Base-by-base conservation (phyloP, 768 basidiomycete genomes). In the Cyclocybe aegerita region DNA sequence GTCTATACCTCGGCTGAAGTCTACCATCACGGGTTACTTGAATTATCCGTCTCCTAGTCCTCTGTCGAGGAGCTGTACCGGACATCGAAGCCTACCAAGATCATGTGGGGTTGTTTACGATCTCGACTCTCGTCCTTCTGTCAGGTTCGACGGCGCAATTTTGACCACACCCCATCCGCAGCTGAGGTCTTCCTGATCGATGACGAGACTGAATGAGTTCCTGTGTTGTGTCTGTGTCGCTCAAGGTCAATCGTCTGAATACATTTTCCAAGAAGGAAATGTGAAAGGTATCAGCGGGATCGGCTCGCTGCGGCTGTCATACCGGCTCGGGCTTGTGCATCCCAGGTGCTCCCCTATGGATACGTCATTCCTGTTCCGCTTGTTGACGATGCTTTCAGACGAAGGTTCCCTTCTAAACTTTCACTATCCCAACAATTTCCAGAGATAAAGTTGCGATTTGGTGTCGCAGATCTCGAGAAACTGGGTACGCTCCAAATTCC, bases 251-350 rank as follows among this genome's bases (percentile, higher is more conserved):
- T 15, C 46, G 33, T 29, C n/a, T 14, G 8, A 34, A 34, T 9
- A 39, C 12, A 17, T 23, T 46, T 39, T 37, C 47, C 31, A 55
- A 52, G 49, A 57, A 48, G 53, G 59, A 57, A 60, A 60, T 57
- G 14, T 55, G 51, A 60, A 60, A 53, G 59, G 42, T 14, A 43
- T 32, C 23, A 23, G 23, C 50, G n/a, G 34, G 34, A 14, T 40
- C 47, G 47, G 52, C 8, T 44, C 36, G 16, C 35, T 38, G 34
- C 10, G 37, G 32, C 43, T n/a, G 39, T 17, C 11, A 43, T 39
- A 43, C 33, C 46, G 33, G 14, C 12, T 7, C 15, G 44, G 38
- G 38, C 14, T 33, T 17, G 16, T 34, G 39, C 23, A 23, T 3
- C 23, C 23, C 23, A 23, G 23, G 23, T 23, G 23, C 23, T 5